phyloP scores from a whole-genome alignment of 1,284 basidiomycete genomes.

The Cystobasidium pallidum region DNA sequence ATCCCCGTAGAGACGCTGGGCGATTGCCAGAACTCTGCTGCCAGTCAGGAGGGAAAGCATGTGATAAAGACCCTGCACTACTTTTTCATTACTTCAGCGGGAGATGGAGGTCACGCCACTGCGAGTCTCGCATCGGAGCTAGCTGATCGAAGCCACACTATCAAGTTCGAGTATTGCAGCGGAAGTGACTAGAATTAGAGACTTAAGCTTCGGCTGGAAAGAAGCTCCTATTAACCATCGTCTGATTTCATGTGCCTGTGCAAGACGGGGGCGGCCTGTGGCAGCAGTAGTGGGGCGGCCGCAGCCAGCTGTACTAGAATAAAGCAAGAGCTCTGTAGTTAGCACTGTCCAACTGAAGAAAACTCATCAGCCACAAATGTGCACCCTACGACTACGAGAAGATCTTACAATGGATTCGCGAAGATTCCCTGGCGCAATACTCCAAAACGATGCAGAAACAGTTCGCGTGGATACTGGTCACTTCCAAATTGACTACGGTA shows the following conservation, averaged over 20 bases:
- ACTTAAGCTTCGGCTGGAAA: conserved; percentile 10
- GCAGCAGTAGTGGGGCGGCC: not conserved
- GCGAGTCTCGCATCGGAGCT: conserved; percentile 11
- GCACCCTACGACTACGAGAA: conserved; percentile 16
- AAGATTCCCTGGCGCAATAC: conserved; percentile 14
- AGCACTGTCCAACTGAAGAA: conserved; percentile 14
- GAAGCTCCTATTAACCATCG: conserved; percentile 11
- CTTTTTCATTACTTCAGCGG: conserved; percentile 9
- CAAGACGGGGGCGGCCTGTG: conserved; percentile 8
- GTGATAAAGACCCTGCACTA: conserved; percentile 16
- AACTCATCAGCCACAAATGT: conserved; percentile 11
- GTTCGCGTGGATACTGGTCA: conserved; percentile 6
- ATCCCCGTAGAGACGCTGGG: conserved; percentile 11
- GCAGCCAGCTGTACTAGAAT: conserved; percentile 20
- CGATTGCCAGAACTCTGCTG: conserved; percentile 15
- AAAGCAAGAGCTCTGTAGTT: conserved; percentile 12
- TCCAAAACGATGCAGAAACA: conserved; percentile 15
- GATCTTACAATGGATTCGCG: conserved; percentile 2
- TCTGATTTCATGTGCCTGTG: conserved; percentile 9
- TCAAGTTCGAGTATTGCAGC: conserved; percentile 16
- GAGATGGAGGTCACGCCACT: conserved; percentile 12
- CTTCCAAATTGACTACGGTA: conserved; percentile 12
- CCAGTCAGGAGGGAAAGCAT: conserved; percentile 10
- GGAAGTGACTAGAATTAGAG: conserved; percentile 16
- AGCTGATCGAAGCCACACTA: conserved; percentile 13